Percentiles rank a stretch among this genome's conserved stretches.
These are phyloP conservation scores for Rhynchospora tenuis DNA, from an alignment of 176 grass and related monocot genomes.

Conservation along the genomic window DNA sequence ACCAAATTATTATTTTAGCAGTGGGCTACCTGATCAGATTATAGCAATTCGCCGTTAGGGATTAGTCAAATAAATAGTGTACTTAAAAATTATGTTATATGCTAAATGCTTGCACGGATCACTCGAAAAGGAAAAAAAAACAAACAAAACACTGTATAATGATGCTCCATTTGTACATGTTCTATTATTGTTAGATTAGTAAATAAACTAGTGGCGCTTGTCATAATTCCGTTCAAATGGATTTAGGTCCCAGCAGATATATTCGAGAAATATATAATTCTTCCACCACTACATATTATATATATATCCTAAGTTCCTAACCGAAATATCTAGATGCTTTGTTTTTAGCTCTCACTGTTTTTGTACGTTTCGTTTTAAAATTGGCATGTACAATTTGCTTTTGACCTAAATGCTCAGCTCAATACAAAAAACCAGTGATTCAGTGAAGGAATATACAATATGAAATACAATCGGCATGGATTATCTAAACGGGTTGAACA, in stretches of 20 bases:
- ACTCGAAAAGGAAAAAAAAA: neutral
- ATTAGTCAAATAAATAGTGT: conserved; percentile 17
- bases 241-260: neutral
- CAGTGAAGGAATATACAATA: neutral
- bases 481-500: neutral
- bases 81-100: neutral
- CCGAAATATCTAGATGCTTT: neutral
- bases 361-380: neutral
- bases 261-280: neutral
- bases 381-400: neutral
- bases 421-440: too few species aligned
- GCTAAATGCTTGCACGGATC: neutral
- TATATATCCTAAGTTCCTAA: too few species aligned
- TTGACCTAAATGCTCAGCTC: neutral
- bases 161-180: conserved; percentile 4
- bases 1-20: neutral
- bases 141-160: neutral
- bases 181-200: neutral
- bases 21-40: neutral
- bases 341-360: neutral
- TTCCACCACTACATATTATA: neutral
- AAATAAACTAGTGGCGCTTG: neutral
- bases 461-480: neutral
- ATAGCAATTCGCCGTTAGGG: neutral
- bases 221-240: conserved; percentile 3